Conservation (phyloP, 306 rosid species). For the Sophora flavescens region DNA sequence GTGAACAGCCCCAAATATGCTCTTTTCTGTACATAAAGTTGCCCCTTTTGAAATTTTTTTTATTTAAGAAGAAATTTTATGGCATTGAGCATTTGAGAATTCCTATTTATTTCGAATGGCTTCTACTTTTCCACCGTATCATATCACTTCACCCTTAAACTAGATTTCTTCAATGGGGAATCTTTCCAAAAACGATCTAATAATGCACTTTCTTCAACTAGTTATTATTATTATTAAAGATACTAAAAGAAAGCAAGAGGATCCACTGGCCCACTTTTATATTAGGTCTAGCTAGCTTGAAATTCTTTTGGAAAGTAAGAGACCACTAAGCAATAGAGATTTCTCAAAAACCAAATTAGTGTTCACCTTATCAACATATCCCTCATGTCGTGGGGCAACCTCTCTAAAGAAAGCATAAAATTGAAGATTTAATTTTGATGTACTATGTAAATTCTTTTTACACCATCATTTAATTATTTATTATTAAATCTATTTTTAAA, state of each 20-base stretch:
- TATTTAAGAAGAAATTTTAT: constrained; percentile 15
- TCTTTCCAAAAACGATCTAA: constrained; percentile 42
- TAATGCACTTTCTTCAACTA: constrained; percentile 57
- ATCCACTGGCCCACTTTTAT: constrained; percentile 37
- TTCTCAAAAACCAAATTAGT: constrained; percentile 60
- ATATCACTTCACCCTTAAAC: neutral
- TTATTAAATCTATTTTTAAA: no score
- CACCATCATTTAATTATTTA: no score
- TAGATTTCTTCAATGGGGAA: constrained; percentile 15
- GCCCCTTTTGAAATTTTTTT: neutral
- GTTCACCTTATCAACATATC: constrained; percentile 56
- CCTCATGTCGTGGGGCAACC: constrained; percentile 50
- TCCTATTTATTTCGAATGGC: neutral
- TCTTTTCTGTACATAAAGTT: constrained; percentile 1
- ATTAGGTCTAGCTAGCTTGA: constrained; percentile 11
- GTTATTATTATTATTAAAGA: constrained; percentile 15
- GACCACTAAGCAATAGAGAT: constrained; percentile 48
- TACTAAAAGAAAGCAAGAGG: constrained; percentile 43
- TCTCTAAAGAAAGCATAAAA: constrained; percentile 46
- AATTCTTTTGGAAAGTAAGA: constrained; percentile 45
- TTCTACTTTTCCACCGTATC: constrained; percentile 44
- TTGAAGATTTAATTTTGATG: constrained; percentile 31
- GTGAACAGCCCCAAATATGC: constrained; percentile 25
- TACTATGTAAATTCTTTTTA: no score
- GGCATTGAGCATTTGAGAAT: constrained; percentile 38